Base-by-base conservation (phyloP, 192 early-diverging fungal species). In the Podila clonocystis region DNA sequence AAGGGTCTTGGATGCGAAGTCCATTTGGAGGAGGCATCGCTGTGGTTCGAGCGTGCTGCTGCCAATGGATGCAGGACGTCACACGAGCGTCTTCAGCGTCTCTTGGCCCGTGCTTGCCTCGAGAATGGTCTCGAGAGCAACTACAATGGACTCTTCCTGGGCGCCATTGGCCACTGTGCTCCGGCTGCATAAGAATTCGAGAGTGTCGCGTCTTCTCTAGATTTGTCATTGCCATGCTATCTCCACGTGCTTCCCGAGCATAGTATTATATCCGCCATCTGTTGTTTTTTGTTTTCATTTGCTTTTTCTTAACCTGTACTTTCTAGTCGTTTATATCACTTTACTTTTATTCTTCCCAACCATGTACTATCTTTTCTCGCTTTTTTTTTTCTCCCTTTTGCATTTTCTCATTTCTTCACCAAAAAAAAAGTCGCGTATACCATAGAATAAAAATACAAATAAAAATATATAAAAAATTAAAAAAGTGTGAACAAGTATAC, bases 61-160 rank as follows among this genome's bases (percentile, higher is more conserved):
- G 74, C 73, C 3, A 82, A 76, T 29, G 87, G 87, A 31, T 89
- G 87, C 75, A 78, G 85, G 65, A 85, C 72, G 11, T 85, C 85
- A 20, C 85, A 87, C 62, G 85, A 85, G 65, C 74, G 83, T 50
- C 65, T 89, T 8, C 84, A 84, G 71, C 82, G 84, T 7, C 72
- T 89, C n/a, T 67, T 89, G 48, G 74, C 86, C 57, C 79, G 84
- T 13, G 74, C 85, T 4, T 88, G 87, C 58, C 85, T 88, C 67
- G 89, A 65, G 36, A 83, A 36, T 63, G 89, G 72, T 38, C 19
- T 72, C 5, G 65, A 50, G 60, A 74, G 69, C 24, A 82, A 69
- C 29, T 55, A 70, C n/a, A 83, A 68, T 60, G 73, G 72, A 3
- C 62, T 74, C 4, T 80, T 69, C 67, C 66, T 80, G 12, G 77